Evolutionary conservation across 768 basidiomycete species (phyloP), one percentile per base, ranked within the genome.

Genomic region (Boletus reticulatus): DNA sequence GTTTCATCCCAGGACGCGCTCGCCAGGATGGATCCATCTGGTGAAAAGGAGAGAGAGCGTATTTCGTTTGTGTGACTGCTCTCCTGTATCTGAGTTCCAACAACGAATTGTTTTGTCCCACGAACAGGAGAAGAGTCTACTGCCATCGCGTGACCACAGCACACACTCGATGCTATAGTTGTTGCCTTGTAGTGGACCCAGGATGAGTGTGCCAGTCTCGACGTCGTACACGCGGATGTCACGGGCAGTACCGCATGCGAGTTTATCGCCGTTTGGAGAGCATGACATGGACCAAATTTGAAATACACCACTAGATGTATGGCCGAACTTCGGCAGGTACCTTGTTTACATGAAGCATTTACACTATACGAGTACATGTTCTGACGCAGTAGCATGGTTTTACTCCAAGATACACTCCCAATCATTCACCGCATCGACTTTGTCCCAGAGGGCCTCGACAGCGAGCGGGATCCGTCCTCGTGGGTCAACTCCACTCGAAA

Each of bases 391-490:
- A 98, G 73, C 43, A 91, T 81, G 27, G n/a, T n/a, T n/a, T n/a
- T n/a, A n/a, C n/a, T 92, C 89, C 36, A 97, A 73, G 9, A 98
- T 72, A 0, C 77, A 80, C 60, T 94, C 83, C 94, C 95, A 98
- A 55, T 94, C 86, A 20, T 78, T 78, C 38, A 92, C 77, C 0
- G 82, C 76, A 0, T 85, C 87, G 8, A 94, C 75, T 34, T 92
- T 85, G 50, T 88, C 84, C 89, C 92, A 96, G 3, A 98, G 75
- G 0, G 92, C 89, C 57, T 98, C 94, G 6, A 97, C 89, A 17
- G 92, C 93, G 19, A 92, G 79, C 1, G 85, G 84, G 4, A 84
- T 82, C 8, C 89, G 82, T 3, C 88, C 84, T 48, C 78, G 80
- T 34, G 78, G 71, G 48, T 74, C 70, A 4, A 73, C 62, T 27